Percentiles rank a stretch among this genome's conserved stretches.
phyloP scores from a whole-genome alignment of 2,329 filamentous ascomycete species.

The Remersonia thermophila region DNA sequence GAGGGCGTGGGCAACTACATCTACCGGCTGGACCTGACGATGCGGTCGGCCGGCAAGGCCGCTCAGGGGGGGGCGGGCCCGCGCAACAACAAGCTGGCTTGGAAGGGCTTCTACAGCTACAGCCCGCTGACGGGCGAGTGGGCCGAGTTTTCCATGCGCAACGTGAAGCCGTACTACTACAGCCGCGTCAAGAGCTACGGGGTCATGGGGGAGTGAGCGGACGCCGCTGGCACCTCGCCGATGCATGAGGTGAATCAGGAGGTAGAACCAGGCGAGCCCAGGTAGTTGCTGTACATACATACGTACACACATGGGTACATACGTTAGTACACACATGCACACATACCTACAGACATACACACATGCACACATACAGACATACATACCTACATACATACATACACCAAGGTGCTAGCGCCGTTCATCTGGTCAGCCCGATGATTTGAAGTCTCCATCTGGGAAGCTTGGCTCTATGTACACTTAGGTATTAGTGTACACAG shows the following conservation, averaged over 20 bases:
- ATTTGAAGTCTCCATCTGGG: no score
- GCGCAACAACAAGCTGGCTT: slow-evolving; percentile 75
- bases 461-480: no score
- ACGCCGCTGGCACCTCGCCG: neutral
- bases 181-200: slow-evolving; percentile 55
- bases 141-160: slow-evolving; percentile 60
- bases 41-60: slow-evolving; percentile 49
- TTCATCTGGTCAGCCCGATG: no score
- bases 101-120: slow-evolving; percentile 86
- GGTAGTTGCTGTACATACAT: no score
- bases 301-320: neutral
- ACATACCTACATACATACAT: neutral
- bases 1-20: slow-evolving; percentile 76
- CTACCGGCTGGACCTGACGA: slow-evolving; percentile 66
- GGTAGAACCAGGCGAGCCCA: no score
- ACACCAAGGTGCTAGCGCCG: neutral
- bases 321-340: neutral
- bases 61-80: slow-evolving; percentile 25
- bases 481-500: neutral
- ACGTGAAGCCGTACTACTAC: slow-evolving; percentile 55
- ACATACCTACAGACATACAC: neutral
- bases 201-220: slow-evolving; percentile 30
- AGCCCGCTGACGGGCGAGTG: slow-evolving; percentile 84
- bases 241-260: neutral
- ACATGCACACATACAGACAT: neutral